Conservation (phyloP, 495 filamentous ascomycete genomes). For the Elaphomyces granulatus region DNA sequence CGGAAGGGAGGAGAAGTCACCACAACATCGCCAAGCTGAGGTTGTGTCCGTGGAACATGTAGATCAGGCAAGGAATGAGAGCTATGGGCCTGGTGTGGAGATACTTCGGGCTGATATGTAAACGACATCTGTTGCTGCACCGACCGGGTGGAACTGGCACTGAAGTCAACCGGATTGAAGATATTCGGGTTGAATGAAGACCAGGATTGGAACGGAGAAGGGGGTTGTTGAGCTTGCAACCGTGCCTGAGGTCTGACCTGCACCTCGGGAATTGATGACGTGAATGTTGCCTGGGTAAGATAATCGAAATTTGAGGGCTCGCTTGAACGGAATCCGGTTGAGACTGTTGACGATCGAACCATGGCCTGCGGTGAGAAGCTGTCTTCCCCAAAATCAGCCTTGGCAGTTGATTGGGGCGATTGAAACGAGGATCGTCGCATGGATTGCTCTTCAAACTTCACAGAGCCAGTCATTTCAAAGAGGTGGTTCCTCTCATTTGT, state of each 20-base stretch:
- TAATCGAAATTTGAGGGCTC: constrained; percentile 23
- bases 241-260: constrained; percentile 13
- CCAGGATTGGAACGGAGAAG: constrained; percentile 24
- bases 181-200: constrained; percentile 29
- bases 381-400: constrained; percentile 22
- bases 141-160: constrained; percentile 11
- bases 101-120: constrained; percentile 1
- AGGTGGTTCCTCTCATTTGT: constrained; percentile 7
- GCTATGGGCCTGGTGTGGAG: constrained; percentile 18
- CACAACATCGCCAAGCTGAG: constrained; percentile 11
- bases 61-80: constrained; percentile 12
- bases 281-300: constrained; percentile 15
- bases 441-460: constrained; percentile 21
- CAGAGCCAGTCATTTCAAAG: constrained; percentile 20
- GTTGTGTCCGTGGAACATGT: constrained; percentile 5
- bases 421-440: constrained; percentile 12
- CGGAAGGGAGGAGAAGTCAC: constrained; percentile 18
- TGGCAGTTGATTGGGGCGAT: constrained; percentile 15
- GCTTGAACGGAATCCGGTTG: constrained; percentile 20
- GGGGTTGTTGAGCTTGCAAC: constrained; percentile 12
- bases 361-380: constrained; percentile 22
- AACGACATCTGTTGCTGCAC: constrained; percentile 22
- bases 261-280: constrained; percentile 10
- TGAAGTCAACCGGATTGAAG: constrained; percentile 26
- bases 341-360: constrained; percentile 14